Conservation (phyloP, 345 rosid species). For the Brassica juncea region DNA sequence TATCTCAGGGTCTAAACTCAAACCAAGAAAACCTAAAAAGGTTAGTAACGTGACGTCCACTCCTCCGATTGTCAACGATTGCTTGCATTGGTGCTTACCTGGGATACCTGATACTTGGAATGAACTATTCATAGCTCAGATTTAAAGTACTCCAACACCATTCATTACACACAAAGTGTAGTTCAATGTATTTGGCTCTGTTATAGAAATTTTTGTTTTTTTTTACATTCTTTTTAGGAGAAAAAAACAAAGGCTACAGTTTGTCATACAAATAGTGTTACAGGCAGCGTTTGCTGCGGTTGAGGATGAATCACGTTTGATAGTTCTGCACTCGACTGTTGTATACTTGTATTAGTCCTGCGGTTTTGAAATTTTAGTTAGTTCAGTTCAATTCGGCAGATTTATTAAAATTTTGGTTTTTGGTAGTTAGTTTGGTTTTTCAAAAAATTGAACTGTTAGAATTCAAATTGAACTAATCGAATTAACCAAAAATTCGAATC, state of each 20-base stretch:
- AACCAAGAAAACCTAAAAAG: slow-evolving; percentile 47
- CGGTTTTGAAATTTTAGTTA: no score
- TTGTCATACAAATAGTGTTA: slow-evolving; percentile 2
- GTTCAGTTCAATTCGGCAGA: no score
- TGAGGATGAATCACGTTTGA: neutral
- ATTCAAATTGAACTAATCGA: no score
- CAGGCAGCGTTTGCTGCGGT: neutral
- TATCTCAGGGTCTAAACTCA: slow-evolving; percentile 44
- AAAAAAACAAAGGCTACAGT: slow-evolving; percentile 8
- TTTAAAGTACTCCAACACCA: slow-evolving; percentile 33
- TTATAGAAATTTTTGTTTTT: slow-evolving; percentile 5
- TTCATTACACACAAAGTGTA: neutral
- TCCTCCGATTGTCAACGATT: slow-evolving; percentile 51
- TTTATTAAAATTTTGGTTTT: no score
- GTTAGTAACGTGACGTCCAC: slow-evolving; percentile 45
- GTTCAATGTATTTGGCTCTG: slow-evolving; percentile 22
- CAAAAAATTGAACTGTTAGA: no score
- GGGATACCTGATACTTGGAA: slow-evolving; percentile 90
- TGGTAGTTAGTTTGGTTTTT: no score
- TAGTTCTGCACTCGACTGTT: neutral
- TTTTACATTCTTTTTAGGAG: slow-evolving; percentile 21
- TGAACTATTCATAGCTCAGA: slow-evolving; percentile 61
- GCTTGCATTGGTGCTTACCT: slow-evolving; percentile 97
- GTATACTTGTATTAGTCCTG: no score
- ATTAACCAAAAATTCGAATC: no score